Evolutionary conservation across 768 basidiomycete genomes (phyloP).

Genomic region (Tylopilus sp.): DNA sequence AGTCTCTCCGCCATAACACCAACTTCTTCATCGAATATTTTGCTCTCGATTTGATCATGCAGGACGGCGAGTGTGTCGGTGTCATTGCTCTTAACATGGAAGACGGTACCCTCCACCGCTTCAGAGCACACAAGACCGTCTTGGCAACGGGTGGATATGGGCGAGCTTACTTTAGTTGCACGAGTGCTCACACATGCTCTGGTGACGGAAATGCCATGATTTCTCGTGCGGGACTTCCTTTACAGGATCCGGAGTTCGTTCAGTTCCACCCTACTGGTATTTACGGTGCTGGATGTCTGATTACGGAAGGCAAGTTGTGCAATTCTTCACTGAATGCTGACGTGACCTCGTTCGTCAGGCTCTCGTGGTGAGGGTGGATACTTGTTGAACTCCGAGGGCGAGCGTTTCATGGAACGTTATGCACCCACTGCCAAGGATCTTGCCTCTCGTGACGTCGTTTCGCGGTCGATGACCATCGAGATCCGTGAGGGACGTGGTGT

Average conservation of each 20-base stretch:
- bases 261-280: slow-evolving; percentile 99
- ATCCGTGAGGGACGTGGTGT: slow-evolving; percentile 99
- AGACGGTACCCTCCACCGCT: slow-evolving; percentile 97
- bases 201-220: slow-evolving; percentile 99
- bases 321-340: neutral
- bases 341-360: slow-evolving; percentile 43
- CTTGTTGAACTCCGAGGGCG: slow-evolving; percentile 95
- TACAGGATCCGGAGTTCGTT: slow-evolving; percentile 98
- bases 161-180: slow-evolving; percentile 97
- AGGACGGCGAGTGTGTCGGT: slow-evolving; percentile 98
- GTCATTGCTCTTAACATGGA: slow-evolving; percentile 99
- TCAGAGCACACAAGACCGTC: slow-evolving; percentile 97
- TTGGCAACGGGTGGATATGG: slow-evolving; percentile 98
- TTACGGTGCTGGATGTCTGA: slow-evolving; percentile 98
- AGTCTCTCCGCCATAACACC: slow-evolving; percentile 97
- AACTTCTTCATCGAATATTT: slow-evolving; percentile 99
- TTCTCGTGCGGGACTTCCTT: slow-evolving; percentile 88
- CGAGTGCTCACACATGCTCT: slow-evolving; percentile 97
- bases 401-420: slow-evolving; percentile 99
- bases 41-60: slow-evolving; percentile 98
- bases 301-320: slow-evolving; percentile 78
- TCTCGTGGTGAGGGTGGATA: slow-evolving; percentile 99
- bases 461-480: slow-evolving; percentile 98
- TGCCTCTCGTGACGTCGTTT: slow-evolving; percentile 98
- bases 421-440: slow-evolving; percentile 99